phyloP scores from a whole-genome alignment of 2,329 filamentous ascomycete genomes.

The Hypoxylon sp. region DNA sequence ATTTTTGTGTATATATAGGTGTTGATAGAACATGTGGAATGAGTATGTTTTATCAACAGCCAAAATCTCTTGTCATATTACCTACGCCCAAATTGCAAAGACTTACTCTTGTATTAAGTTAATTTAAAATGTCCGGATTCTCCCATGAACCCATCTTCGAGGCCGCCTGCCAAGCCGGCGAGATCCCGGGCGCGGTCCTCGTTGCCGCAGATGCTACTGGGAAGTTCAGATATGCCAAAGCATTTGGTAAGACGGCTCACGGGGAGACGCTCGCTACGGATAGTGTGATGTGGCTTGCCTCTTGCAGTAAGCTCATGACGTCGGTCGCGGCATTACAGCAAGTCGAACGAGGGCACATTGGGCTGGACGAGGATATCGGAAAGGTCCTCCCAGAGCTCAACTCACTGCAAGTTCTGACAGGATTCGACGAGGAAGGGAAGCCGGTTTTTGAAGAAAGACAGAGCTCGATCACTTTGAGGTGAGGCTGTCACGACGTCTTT shows the following conservation, averaged over 20 bases:
- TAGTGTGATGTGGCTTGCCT: conserved; percentile 40
- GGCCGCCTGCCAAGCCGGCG: conserved; percentile 32
- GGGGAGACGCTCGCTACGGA: conserved; percentile 32
- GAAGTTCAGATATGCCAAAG: conserved; percentile 37
- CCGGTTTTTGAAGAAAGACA: conserved; percentile 26
- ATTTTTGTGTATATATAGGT: background rate
- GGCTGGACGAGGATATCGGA: conserved; percentile 36
- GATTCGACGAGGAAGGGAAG: conserved; percentile 33
- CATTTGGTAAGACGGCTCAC: conserved; percentile 34
- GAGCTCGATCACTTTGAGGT: conserved; percentile 32
- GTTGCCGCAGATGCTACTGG: conserved; percentile 32
- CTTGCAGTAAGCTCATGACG: conserved; percentile 41
- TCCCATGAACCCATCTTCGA: conserved; percentile 32
- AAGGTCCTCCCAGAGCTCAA: conserved; percentile 35
- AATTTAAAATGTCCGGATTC: conserved; percentile 24
- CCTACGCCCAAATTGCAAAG: background rate
- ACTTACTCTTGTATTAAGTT: background rate
- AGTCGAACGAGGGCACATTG: conserved; percentile 35
- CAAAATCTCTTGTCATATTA: background rate
- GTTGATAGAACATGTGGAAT: background rate
- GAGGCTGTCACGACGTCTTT: background rate
- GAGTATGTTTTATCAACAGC: background rate
- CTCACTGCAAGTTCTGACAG: conserved; percentile 20
- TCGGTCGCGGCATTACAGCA: conserved; percentile 38
- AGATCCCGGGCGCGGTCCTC: conserved; percentile 29